Base-by-base conservation (phyloP, 257 asterid species). In the Capsicum chinense region DNA sequence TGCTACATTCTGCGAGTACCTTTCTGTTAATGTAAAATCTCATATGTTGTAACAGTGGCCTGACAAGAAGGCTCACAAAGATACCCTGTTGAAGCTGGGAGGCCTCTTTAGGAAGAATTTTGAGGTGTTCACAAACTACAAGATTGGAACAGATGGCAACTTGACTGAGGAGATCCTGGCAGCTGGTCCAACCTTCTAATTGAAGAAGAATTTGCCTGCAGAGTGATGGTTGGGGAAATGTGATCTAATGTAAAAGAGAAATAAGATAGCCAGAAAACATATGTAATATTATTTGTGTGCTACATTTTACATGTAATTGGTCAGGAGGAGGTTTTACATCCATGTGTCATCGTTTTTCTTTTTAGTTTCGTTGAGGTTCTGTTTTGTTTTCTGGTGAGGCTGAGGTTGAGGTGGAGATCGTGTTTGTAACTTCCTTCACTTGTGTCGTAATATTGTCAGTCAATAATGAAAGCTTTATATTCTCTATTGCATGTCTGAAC, bases 21-120 rank as follows among this genome's bases (percentile, higher is more conserved):
- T 6, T 62, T 54, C 5, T 67, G 16, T 14, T 89, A 56, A 16
- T 83, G 71, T 67, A 33, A n/a, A 15, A 5, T 82, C 1, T 85
- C 44, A 4, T 83, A 26, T 74, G 58, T 64, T 84, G 56, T 84
- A 87, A 85, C 84, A 95, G 98, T 95, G 98, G 98, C 50, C 91
- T 2, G 91, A 92, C 84, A 93, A 93, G 93, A 83, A 90, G 17
- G 92, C 93, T 3, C 87, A 95, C 89, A 90, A 91, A 62, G 93
- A 92, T 13, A 90, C 98, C 9, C 88, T 93, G 70, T 60, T 93
- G 82, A 95, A 95, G 88, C 74, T 93, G 83, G 97, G 94, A 48
- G 97, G 97, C 33, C 90, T 95, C 60, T 95, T 95, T 88, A 92
- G 90, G 97, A 93, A 93, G 90, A 93, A 93, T 59, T 94, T 95